Percentiles rank a stretch among this genome's conserved stretches.
These are phyloP conservation scores for Hygrocybe coccinea DNA, from an alignment of 768 basidiomycete genomes.

Conservation along the genomic window DNA sequence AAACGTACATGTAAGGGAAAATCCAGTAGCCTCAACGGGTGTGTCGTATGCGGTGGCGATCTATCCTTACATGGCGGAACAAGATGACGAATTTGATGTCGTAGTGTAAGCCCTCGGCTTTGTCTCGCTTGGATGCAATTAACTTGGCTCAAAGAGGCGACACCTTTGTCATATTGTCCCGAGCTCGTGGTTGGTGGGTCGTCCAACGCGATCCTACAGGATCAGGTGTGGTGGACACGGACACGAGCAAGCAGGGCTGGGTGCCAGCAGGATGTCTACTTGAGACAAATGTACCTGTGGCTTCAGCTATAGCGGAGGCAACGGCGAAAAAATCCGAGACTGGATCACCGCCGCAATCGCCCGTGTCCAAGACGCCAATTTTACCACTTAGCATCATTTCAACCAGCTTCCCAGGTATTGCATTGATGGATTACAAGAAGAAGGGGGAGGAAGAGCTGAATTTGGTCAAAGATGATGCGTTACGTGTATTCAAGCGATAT, in stretches of 20 bases:
- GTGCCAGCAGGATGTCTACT: conserved; percentile 96
- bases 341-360: conserved; percentile 37
- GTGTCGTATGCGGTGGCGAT: conserved; percentile 96
- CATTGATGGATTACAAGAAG: conserved; percentile 93
- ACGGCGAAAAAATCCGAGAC: conserved; percentile 48
- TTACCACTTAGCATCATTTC: conserved; percentile 87
- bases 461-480: conserved; percentile 78
- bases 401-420: conserved; percentile 95
- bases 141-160: conserved; percentile 56
- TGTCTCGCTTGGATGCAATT: not conserved
- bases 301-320: conserved; percentile 80
- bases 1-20: conserved; percentile 28
- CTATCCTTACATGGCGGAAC: conserved; percentile 97
- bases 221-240: conserved; percentile 69
- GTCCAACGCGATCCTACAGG: conserved; percentile 92
- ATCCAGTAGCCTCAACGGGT: conserved; percentile 42
- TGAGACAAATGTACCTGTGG: conserved; percentile 88
- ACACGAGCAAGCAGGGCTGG: conserved; percentile 86
- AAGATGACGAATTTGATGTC: conserved; percentile 98
- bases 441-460: conserved; percentile 92
- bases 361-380: conserved; percentile 69
- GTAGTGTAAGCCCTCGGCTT: conserved; percentile 61
- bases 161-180: conserved; percentile 87
- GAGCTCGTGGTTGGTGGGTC: conserved; percentile 99
- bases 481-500: conserved; percentile 95